Percentiles rank a stretch among this genome's conserved stretches.
phyloP scores from a whole-genome alignment of 164 flowering plant species.

The Cinnamomum chago region DNA sequence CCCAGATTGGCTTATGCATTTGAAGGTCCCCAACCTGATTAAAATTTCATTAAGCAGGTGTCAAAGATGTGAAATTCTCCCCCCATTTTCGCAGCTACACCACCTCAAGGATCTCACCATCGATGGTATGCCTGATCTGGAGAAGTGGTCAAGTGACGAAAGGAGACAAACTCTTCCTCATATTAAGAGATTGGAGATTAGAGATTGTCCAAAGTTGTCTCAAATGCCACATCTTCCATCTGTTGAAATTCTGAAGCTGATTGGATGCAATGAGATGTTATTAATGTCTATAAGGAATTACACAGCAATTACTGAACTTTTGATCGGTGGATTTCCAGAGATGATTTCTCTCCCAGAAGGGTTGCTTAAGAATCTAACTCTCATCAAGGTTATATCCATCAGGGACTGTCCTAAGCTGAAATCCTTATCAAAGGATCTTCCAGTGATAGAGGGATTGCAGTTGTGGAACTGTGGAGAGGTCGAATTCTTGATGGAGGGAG shows the following conservation, averaged over 20 bases:
- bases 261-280: background rate
- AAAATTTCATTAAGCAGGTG: slow-evolving; percentile 16
- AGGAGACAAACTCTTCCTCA: background rate
- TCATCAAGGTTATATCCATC: slow-evolving; percentile 5
- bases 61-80: slow-evolving; percentile 9
- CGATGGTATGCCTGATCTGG: slow-evolving; percentile 6
- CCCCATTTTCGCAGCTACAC: slow-evolving; percentile 19
- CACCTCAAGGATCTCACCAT: slow-evolving; percentile 12
- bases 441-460: slow-evolving; percentile 1
- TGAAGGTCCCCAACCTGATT: slow-evolving; percentile 6
- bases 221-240: slow-evolving; percentile 7
- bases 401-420: slow-evolving; percentile 11
- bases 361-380: slow-evolving; percentile 1
- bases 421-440: background rate
- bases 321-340: background rate
- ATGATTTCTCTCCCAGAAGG: slow-evolving; percentile 3
- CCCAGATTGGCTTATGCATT: slow-evolving; percentile 20
- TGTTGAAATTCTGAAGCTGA: slow-evolving; percentile 1
- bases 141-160: slow-evolving; percentile 9
- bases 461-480: slow-evolving; percentile 10
- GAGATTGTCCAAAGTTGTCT: slow-evolving; percentile 9
- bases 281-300: background rate
- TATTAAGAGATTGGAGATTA: slow-evolving; percentile 3
- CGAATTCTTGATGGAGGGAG: background rate
- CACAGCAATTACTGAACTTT: slow-evolving; percentile 1